phyloP scores from a whole-genome alignment of 768 basidiomycete species.

The Ramaria sp. region DNA sequence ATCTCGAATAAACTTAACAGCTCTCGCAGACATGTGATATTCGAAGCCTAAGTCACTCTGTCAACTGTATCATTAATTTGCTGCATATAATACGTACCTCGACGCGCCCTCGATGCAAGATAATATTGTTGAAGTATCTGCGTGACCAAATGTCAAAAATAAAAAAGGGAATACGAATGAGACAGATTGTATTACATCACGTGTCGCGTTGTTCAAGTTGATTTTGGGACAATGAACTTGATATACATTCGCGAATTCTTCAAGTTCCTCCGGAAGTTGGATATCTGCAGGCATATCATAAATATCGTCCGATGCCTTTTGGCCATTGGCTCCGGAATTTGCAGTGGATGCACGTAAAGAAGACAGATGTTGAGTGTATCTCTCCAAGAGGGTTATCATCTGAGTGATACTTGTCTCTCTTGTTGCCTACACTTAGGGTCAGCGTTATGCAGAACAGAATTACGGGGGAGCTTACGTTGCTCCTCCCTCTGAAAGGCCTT shows the following conservation, averaged over 20 bases:
- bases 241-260: slow-evolving; percentile 82
- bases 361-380: slow-evolving; percentile 47
- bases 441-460: background rate
- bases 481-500: background rate
- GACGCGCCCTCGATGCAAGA: slow-evolving; percentile 11
- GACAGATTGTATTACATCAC: slow-evolving; percentile 48
- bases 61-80: slow-evolving; percentile 21
- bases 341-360: slow-evolving; percentile 29
- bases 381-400: slow-evolving; percentile 39
- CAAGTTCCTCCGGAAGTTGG: slow-evolving; percentile 60
- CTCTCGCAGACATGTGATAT: slow-evolving; percentile 78
- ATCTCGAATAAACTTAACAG: slow-evolving; percentile 80
- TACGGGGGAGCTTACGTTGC: background rate
- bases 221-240: slow-evolving; percentile 82
- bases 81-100: background rate
- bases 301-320: slow-evolving; percentile 14
- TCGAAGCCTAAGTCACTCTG: slow-evolving; percentile 70
- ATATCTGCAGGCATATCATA: slow-evolving; percentile 62
- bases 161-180: background rate
- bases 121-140: slow-evolving; percentile 86
- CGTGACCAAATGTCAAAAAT: slow-evolving; percentile 12
- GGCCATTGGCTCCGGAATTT: slow-evolving; percentile 22
- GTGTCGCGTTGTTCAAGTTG: slow-evolving; percentile 61
- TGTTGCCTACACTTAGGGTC: background rate
- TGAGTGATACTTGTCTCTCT: slow-evolving; percentile 8